Evolutionary conservation across 257 asterid genomes (phyloP).

Genomic region (Ophiorrhiza pumila): DNA sequence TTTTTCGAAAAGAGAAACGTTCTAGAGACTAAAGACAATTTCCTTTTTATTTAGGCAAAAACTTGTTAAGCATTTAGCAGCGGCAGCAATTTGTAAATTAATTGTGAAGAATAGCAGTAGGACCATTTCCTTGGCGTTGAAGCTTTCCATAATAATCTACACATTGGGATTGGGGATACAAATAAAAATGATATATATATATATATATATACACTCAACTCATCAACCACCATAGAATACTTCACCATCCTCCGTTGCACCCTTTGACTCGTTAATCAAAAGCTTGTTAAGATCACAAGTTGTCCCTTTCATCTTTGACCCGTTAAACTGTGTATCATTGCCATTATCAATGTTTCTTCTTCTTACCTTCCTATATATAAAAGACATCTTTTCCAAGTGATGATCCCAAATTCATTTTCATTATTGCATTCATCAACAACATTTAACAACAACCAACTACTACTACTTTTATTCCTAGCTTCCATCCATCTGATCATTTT

Average conservation of each 20-base stretch:
- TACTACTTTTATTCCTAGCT: neutral
- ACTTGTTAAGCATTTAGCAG: neutral
- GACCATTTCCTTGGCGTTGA: conserved; percentile 35
- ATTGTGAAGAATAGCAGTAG: neutral
- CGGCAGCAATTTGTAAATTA: neutral
- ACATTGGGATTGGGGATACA: too few species aligned
- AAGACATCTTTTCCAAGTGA: neutral
- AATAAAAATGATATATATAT: too few species aligned
- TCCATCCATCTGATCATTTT: neutral
- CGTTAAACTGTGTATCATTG: conserved; percentile 22
- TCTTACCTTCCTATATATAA: neutral
- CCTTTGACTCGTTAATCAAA: conserved; percentile 20
- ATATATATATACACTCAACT: neutral
- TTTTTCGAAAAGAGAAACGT: neutral
- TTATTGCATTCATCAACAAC: neutral
- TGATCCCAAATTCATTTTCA: conserved; percentile 2
- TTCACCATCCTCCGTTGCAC: neutral
- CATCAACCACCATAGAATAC: neutral
- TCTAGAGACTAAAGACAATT: neutral
- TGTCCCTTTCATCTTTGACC: conserved; percentile 31
- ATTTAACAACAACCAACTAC: neutral
- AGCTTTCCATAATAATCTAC: conserved; percentile 10
- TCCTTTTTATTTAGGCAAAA: neutral
- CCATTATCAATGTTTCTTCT: neutral
- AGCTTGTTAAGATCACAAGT: neutral